A percentile compares a stretch with the other conserved stretches of the same genome.
Evolutionary conservation across 257 asterid species (phyloP).

Genomic region (Solanum sejunctum): DNA sequence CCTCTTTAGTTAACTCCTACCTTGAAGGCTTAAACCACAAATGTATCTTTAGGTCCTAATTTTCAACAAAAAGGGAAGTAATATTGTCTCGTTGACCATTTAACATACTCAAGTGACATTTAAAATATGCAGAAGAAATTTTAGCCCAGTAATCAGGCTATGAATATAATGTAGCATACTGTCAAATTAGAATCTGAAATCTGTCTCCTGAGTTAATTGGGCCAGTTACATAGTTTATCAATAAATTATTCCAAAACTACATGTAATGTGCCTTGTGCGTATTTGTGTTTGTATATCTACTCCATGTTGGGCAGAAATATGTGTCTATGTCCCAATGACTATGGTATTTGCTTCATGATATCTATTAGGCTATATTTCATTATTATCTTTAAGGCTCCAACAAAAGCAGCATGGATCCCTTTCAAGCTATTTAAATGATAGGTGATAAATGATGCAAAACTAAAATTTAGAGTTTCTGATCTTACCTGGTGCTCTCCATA

Average conservation of each 20-base stretch:
- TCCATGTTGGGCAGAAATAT: background rate
- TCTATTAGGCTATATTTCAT: background rate
- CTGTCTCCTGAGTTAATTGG: background rate
- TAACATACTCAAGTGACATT: background rate
- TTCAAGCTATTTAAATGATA: background rate
- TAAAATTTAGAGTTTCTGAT: background rate
- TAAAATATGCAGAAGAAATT: background rate
- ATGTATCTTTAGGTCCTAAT: background rate
- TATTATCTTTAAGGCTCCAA: background rate
- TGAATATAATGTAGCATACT: background rate
- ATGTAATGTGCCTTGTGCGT: background rate
- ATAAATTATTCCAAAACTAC: background rate
- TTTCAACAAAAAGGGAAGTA: background rate
- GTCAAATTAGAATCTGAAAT: background rate
- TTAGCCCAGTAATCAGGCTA: background rate
- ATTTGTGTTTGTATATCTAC: background rate
- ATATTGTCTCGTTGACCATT: background rate
- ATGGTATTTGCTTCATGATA: background rate
- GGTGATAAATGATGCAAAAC: background rate
- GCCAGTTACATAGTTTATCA: background rate
- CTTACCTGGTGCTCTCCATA: slow-evolving; percentile 74
- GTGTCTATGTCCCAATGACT: background rate
- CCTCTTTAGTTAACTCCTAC: background rate
- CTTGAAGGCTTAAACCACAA: background rate
- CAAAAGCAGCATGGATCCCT: background rate